Evolutionary conservation across 371 early-diverging fungal species (phyloP).

Genomic region (Rhizopus delemar): DNA sequence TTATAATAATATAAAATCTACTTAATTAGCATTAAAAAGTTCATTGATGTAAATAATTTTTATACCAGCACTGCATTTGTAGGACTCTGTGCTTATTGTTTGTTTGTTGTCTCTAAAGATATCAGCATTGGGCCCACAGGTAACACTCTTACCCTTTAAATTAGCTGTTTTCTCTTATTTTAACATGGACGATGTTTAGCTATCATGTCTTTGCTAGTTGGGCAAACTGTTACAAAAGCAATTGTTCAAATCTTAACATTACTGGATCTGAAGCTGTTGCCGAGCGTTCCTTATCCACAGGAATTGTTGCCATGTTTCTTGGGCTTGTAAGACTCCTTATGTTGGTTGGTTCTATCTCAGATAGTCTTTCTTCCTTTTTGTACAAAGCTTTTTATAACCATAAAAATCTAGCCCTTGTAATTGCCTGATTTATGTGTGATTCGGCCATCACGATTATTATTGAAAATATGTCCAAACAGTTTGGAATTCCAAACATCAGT

Average conservation of each 20-base stretch:
- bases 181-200: constrained; percentile 34
- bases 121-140: constrained; percentile 84
- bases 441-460: constrained; percentile 77
- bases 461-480: constrained; percentile 74
- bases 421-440: constrained; percentile 74
- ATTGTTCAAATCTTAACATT: constrained; percentile 33
- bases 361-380: background rate
- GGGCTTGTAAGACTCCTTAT: constrained; percentile 82
- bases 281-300: constrained; percentile 56
- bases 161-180: background rate
- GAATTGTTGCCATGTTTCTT: constrained; percentile 64
- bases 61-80: constrained; percentile 58
- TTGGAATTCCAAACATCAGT: constrained; percentile 69
- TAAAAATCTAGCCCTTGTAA: constrained; percentile 42
- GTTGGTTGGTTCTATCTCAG: constrained; percentile 84
- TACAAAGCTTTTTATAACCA: background rate
- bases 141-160: constrained; percentile 8
- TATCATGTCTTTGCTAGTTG: constrained; percentile 79
- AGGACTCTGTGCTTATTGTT: constrained; percentile 74
- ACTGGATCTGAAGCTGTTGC: constrained; percentile 54
- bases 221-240: constrained; percentile 63
- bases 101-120: constrained; percentile 85
- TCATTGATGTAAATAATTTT: too few relatives aligned
- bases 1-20: constrained; percentile 64
- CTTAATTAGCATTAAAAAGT: too few relatives aligned